Evolutionary conservation across 768 basidiomycete species (phyloP), one percentile per base, ranked within the genome.

Genomic region (Stropharia rugosoannulata): DNA sequence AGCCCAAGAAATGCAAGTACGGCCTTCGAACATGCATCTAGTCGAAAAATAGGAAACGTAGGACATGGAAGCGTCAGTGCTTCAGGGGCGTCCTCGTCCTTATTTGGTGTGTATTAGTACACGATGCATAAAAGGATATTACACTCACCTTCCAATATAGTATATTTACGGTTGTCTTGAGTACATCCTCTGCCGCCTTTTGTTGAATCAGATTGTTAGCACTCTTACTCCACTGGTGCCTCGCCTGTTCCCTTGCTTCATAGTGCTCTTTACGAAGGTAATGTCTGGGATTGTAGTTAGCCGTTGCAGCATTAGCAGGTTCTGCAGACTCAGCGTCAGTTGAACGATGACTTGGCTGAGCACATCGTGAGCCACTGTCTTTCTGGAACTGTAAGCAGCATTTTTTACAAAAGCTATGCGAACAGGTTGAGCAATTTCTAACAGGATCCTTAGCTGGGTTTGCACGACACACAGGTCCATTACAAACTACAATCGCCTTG

Each of bases 391-490:
- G 25, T 12, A 47, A 13, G 45, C 56, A 58, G 29, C 56, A 58
- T 22, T 58, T 58, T 27, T 29, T 36, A 37, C 56, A 58, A 45
- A 53, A 58, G 5, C 29, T 15, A 16, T 47, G 18, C 12, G 40
- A 3, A 13, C 40, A 41, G 6, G n/a, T 19, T 6, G n/a, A 41
- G 35, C 49, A 57, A 10, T 12, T 13, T 19, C 41, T n/a, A 6
- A 41, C 49, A 35, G 35, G 15, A 25, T 41, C 48, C 12, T 51
- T 43, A 44, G 42, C 15, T 18, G 42, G 25, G 13, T 29, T 27
- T 7, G 12, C 16, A 29, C 37, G 39, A 48, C 56, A 58, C 47
- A 58, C 40, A 9, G 56, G 56, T 11, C 56, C 56, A 39, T 58
- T 58, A 46, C 56, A 58, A 5, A 36, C 51, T 2, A 32, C 29